phyloP scores from a whole-genome alignment of 768 basidiomycete species.

The Suillus plorans region DNA sequence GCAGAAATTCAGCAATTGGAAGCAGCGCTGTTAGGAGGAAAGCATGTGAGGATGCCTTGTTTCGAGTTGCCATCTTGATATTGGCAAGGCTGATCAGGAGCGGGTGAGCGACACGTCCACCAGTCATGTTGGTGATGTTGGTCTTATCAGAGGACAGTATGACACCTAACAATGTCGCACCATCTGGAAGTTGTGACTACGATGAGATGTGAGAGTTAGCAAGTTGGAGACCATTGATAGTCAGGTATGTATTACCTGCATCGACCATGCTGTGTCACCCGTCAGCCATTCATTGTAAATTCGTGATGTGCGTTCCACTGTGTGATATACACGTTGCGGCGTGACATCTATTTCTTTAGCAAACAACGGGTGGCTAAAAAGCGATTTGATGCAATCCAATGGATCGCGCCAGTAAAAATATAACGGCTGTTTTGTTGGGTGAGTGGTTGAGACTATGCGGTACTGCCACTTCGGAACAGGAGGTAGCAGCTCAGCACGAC shows the following conservation, averaged over 20 bases:
- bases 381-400: too few relatives aligned
- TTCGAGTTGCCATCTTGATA: too few relatives aligned
- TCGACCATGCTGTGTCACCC: background rate
- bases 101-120: too few relatives aligned
- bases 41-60: too few relatives aligned
- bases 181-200: background rate
- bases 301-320: background rate
- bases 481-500: background rate
- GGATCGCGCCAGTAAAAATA: background rate
- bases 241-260: background rate
- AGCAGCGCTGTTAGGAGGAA: too few relatives aligned
- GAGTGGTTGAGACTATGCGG: background rate
- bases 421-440: background rate
- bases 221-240: background rate
- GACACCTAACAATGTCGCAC: too few relatives aligned
- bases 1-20: too few relatives aligned
- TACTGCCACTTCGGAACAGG: background rate
- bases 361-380: background rate
- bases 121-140: too few relatives aligned
- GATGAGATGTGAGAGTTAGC: background rate
- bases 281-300: too few relatives aligned
- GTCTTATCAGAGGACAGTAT: too few relatives aligned
- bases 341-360: background rate
- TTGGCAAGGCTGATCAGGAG: too few relatives aligned
- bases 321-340: background rate